These are phyloP conservation scores for Coniochaeta sp. DNA, from an alignment of 2,329 filamentous ascomycete genomes.

Conservation along the genomic window DNA sequence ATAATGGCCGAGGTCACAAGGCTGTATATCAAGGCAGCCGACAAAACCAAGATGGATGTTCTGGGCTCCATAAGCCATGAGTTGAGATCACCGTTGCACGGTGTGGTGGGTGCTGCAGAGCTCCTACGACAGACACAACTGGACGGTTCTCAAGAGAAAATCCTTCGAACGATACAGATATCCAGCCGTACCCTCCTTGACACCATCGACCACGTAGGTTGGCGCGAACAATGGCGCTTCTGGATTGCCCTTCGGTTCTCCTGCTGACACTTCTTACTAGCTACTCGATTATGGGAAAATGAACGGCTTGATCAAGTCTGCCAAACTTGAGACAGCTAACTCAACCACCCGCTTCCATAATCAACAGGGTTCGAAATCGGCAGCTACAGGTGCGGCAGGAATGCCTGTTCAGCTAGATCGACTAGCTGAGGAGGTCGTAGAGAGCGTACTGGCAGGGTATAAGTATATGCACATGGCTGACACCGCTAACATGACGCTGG, in stretches of 20 bases:
- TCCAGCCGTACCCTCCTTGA: slow-evolving; percentile 44
- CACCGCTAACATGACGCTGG: not conserved
- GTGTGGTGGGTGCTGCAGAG: slow-evolving; percentile 47
- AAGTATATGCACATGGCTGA: slow-evolving; percentile 22
- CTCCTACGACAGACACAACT: slow-evolving; percentile 44
- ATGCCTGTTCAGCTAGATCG: slow-evolving; percentile 24
- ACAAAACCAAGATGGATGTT: slow-evolving; percentile 48
- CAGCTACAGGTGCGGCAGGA: not conserved
- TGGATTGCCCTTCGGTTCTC: not conserved
- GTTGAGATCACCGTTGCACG: slow-evolving; percentile 52
- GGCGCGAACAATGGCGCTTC: slow-evolving; percentile 5
- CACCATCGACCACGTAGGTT: slow-evolving; percentile 47
- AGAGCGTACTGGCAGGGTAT: slow-evolving; percentile 38
- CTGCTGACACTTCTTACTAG: not conserved
- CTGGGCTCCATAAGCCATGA: slow-evolving; percentile 56
- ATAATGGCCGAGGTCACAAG: slow-evolving; percentile 50
- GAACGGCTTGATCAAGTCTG: slow-evolving; percentile 5
- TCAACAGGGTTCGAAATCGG: not conserved
- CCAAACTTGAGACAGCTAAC: slow-evolving; percentile 4
- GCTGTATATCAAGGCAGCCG: slow-evolving; percentile 26
- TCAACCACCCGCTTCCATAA: not conserved
- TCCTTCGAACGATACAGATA: slow-evolving; percentile 40
- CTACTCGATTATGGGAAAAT: slow-evolving; percentile 8
- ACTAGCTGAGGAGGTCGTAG: slow-evolving; percentile 37
- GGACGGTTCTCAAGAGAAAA: slow-evolving; percentile 35